Base-by-base conservation (phyloP, 228 moss, liverwort and hornwort genomes). In the Sphagnum magellanicum region DNA sequence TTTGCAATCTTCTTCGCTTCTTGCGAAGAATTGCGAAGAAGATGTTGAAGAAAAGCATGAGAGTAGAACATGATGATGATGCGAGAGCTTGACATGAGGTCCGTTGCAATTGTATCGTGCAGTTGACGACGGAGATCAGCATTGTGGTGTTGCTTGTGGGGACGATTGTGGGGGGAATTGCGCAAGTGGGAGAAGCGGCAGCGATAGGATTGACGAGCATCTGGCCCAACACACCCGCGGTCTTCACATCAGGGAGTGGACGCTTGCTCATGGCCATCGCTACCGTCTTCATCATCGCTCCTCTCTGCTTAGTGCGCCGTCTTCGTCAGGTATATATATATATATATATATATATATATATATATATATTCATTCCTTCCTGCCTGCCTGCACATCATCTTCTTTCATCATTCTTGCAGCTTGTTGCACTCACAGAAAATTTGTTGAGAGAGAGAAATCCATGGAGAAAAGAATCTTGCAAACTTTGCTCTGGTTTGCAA, bases 51-150 rank as follows among this genome's bases (percentile, higher is more conserved):
- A 32, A 32, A 32, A 32, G 32, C 32, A 55, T 55, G 55, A 55
- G 12, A 55, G 55, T 55, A 8, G 55, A 55, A 55, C 55, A 55
- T 12, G 12, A 55, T 55, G 55, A 55, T 8, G 55, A 55, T 8
- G 55, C 55, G 8, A 12, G 1, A 55, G 8, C 12, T 55, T 55
- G 55, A 55, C 9, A 12, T 55, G 55, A 12, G 12, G 12, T 55
- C 9, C 55, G 55, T 8, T 55, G 55, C 9, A 55, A 32, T 32
- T 32, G 32, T 32, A 32, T 32, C 32, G n/a, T 73, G 84, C 90
- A 96, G 95, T 72, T 91, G 4, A 72, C 72, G 48, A 96, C 95
- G 52, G 95, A 96, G 66, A 80, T 96, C 64, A 89, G 95, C 84
- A 89, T 96, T 15, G 84, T 81, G 63, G 73, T 96, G 60, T 79